These are phyloP conservation scores for Blastomyces parvus DNA, from an alignment of 2,329 filamentous ascomycete genomes.

Conservation along the genomic window DNA sequence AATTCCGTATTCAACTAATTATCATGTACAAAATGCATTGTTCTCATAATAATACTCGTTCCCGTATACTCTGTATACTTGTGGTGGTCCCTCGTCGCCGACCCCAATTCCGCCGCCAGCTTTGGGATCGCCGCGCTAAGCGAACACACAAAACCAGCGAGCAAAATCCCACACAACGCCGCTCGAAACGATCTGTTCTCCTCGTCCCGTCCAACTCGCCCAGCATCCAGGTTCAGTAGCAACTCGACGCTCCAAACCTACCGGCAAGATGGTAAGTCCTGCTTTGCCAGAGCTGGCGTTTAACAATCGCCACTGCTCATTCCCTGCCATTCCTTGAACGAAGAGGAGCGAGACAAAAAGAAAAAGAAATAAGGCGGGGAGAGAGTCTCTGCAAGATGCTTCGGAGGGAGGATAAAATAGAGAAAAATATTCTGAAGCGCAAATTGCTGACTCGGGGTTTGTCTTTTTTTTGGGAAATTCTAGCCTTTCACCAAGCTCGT, in stretches of 20 bases:
- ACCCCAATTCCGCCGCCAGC: constrained; percentile 23
- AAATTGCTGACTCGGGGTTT: constrained; percentile 97
- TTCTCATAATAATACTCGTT: too few relatives aligned
- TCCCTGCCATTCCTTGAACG: constrained; percentile 13
- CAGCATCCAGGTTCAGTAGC: constrained; percentile 18
- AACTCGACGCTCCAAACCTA: constrained; percentile 22
- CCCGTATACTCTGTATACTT: too few relatives aligned
- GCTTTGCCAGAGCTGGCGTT: constrained; percentile 19
- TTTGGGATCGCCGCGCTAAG: constrained; percentile 32
- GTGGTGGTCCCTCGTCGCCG: constrained; percentile 28
- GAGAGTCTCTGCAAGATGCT: constrained; percentile 95
- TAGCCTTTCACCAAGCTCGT: constrained; percentile 87
- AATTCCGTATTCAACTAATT: neutral
- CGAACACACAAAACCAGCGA: constrained; percentile 36
- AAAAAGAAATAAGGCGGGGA: constrained; percentile 24
- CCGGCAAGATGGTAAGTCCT: constrained; percentile 39
- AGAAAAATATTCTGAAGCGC: constrained; percentile 70
- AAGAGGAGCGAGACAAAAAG: neutral
- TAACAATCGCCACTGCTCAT: constrained; percentile 12
- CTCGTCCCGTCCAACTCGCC: constrained; percentile 27
- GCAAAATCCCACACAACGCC: constrained; percentile 22
- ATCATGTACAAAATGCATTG: neutral
- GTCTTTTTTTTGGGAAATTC: constrained; percentile 23
- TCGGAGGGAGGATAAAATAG: constrained; percentile 53
- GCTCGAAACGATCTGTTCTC: constrained; percentile 17